These are phyloP conservation scores for Fusarium graminum DNA, from an alignment of 2,329 filamentous ascomycete species.

Conservation along the genomic window DNA sequence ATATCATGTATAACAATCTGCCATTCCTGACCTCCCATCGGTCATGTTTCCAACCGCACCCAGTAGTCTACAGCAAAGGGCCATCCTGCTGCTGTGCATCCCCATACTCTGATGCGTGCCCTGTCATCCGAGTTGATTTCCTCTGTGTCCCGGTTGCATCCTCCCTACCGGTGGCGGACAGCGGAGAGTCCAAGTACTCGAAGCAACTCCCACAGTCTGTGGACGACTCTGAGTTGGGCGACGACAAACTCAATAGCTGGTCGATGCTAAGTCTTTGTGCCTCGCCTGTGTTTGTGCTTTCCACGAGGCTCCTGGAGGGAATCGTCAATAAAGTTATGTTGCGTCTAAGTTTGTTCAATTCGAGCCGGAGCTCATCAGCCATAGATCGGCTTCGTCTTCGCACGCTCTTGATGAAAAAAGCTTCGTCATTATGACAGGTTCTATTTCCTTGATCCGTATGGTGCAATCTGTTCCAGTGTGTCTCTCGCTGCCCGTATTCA, in stretches of 20 bases:
- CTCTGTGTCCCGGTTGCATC: conserved; percentile 30
- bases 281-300: conserved; percentile 2
- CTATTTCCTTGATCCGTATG: conserved; percentile 21
- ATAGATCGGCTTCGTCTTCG: conserved; percentile 48
- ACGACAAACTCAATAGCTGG: conserved; percentile 29
- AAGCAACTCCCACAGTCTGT: conserved; percentile 39
- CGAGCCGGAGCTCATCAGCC: conserved; percentile 44
- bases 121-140: conserved; percentile 24
- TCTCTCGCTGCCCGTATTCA: conserved; percentile 37
- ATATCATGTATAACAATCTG: conserved; percentile 54
- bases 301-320: conserved; percentile 17
- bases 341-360: conserved; percentile 43
- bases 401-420: conserved; percentile 45
- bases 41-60: background rate
- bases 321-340: conserved; percentile 32
- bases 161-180: conserved; percentile 43
- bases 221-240: conserved; percentile 30
- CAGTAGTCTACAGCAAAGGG: conserved; percentile 13
- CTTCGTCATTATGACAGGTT: conserved; percentile 35
- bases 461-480: conserved; percentile 38
- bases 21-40: conserved; percentile 20
- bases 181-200: conserved; percentile 40
- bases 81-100: conserved; percentile 33
- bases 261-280: conserved; percentile 40
- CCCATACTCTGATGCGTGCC: conserved; percentile 22